Evolutionary conservation across 2,329 filamentous ascomycete species (phyloP).

Genomic region (Tolypocladium amazonense): DNA sequence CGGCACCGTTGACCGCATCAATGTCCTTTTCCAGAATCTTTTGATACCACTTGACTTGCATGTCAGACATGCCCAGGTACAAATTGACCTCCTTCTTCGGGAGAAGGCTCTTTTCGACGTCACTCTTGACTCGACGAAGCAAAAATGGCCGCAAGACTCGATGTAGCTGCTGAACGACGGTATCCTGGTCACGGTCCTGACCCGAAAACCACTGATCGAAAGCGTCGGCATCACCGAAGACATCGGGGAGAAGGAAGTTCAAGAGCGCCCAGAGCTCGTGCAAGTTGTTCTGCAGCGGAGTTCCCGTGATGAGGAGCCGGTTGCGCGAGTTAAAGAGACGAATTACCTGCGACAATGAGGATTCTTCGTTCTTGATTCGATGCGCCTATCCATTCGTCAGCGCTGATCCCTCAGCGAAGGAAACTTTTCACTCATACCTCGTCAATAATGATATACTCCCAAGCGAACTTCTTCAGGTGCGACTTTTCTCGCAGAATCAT

Average conservation of each 20-base stretch:
- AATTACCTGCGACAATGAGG: constrained; percentile 91
- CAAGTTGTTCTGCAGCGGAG: constrained; percentile 92
- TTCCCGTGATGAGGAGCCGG: constrained; percentile 89
- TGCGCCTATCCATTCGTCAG: constrained; percentile 45
- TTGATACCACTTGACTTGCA: constrained; percentile 99
- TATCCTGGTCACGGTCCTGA: constrained; percentile 84
- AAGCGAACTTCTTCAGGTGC: constrained; percentile 93
- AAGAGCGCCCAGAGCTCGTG: constrained; percentile 96
- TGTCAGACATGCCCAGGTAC: constrained; percentile 97
- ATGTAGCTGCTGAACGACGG: constrained; percentile 91
- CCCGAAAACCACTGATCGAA: constrained; percentile 98
- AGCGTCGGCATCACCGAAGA: constrained; percentile 91
- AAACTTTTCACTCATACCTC: constrained; percentile 34
- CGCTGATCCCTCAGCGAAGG: not conserved
- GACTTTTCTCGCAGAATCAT: constrained; percentile 96
- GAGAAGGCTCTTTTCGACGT: constrained; percentile 94
- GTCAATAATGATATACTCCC: constrained; percentile 99
- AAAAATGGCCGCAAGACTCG: constrained; percentile 88
- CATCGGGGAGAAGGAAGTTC: constrained; percentile 95
- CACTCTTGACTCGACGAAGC: constrained; percentile 88
- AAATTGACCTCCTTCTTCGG: constrained; percentile 97
- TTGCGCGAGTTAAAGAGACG: constrained; percentile 94
- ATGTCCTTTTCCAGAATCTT: constrained; percentile 99
- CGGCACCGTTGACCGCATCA: constrained; percentile 93
- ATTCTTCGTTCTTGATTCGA: constrained; percentile 99